phyloP scores from a whole-genome alignment of 1,284 basidiomycete species.

The Sporisorium exsertum region DNA sequence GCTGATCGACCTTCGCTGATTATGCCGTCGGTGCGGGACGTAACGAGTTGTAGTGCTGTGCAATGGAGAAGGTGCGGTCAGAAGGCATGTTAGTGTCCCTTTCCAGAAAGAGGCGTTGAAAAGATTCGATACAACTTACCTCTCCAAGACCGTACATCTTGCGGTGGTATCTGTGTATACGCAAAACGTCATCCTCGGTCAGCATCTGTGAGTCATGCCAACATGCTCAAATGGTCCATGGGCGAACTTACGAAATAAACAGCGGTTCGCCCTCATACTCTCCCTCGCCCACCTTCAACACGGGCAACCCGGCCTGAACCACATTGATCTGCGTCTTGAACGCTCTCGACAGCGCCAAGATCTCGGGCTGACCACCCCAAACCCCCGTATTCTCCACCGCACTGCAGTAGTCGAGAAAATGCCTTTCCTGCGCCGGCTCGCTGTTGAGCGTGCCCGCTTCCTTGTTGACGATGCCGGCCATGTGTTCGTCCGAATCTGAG shows the following conservation, averaged over 20 bases:
- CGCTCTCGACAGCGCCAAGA: conserved; percentile 86
- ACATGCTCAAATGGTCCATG: no score
- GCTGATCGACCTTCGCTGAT: background rate
- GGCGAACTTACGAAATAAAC: conserved; percentile 47
- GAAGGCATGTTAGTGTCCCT: background rate
- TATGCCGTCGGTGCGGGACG: conserved; percentile 30
- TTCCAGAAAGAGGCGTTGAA: background rate
- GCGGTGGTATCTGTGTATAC: conserved; percentile 11
- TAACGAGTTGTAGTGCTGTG: conserved; percentile 64
- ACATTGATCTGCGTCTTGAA: conserved; percentile 90
- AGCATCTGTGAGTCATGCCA: background rate
- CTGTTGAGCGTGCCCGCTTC: conserved; percentile 73
- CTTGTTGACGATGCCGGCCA: conserved; percentile 76
- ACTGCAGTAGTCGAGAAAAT: conserved; percentile 83
- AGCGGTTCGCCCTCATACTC: conserved; percentile 52
- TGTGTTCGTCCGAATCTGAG: conserved; percentile 71
- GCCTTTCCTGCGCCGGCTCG: conserved; percentile 73
- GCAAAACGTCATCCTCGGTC: background rate
- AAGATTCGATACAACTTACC: background rate
- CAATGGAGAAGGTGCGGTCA: background rate
- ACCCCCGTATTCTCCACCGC: conserved; percentile 83
- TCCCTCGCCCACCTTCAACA: conserved; percentile 80
- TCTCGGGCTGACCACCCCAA: conserved; percentile 98
- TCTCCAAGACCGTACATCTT: conserved; percentile 68
- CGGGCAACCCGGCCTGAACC: conserved; percentile 83